phyloP scores from a whole-genome alignment of 192 early-diverging fungal species.

The Coemansia sp. region DNA sequence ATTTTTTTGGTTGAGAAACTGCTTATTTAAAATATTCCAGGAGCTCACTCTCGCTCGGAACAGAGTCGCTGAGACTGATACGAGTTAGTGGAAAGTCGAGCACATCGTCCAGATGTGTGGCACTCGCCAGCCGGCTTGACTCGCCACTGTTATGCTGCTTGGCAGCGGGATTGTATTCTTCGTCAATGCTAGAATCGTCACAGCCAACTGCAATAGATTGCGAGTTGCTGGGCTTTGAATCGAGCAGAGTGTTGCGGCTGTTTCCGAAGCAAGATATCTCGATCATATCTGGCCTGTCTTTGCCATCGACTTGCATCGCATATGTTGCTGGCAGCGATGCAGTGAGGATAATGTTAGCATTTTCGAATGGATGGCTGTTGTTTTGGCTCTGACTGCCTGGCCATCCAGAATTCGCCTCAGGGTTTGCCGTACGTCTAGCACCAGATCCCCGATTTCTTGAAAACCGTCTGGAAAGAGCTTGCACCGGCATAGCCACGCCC shows the following conservation, averaged over 20 bases:
- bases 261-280: neutral
- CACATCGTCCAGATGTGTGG: neutral
- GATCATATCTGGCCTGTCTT: slow-evolving; percentile 7
- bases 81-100: slow-evolving; percentile 8
- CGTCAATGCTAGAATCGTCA: neutral
- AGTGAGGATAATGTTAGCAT: slow-evolving; percentile 14
- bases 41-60: slow-evolving; percentile 9
- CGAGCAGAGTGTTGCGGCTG: slow-evolving; percentile 5
- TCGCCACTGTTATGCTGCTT: neutral
- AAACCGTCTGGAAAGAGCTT: slow-evolving; percentile 5
- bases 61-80: slow-evolving; percentile 5
- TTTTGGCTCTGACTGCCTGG: neutral
- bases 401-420: neutral
- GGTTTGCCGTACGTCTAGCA: neutral
- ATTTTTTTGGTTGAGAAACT: neutral
- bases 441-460: neutral
- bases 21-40: slow-evolving; percentile 7
- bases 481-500: slow-evolving; percentile 12
- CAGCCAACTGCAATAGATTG: neutral
- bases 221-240: neutral
- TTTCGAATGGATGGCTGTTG: slow-evolving; percentile 11
- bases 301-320: slow-evolving; percentile 1
- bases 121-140: neutral
- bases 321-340: slow-evolving; percentile 18
- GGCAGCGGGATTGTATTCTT: neutral